Conservation (phyloP, 1,284 basidiomycete genomes). For the Sporisorium scitamineum region DNA sequence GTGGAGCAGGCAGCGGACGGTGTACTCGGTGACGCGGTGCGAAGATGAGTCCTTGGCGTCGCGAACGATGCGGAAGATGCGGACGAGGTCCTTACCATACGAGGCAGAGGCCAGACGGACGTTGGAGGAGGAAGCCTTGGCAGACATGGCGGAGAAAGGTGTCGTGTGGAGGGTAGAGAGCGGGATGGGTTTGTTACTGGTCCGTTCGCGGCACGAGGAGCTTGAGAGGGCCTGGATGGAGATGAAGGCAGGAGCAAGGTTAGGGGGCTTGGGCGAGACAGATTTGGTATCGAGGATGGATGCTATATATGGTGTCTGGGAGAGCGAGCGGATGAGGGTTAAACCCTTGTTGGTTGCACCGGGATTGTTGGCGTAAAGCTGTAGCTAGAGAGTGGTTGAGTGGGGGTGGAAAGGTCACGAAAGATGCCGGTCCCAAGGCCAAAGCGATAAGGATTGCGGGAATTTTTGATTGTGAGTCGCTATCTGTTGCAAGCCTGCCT, state of each 20-base stretch:
- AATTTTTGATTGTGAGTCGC: neutral
- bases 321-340: neutral
- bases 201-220: neutral
- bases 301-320: conserved; percentile 2
- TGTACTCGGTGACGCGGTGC: conserved; percentile 62
- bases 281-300: neutral
- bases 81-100: conserved; percentile 65
- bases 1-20: conserved; percentile 56
- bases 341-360: conserved; percentile 1
- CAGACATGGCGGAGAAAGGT: conserved; percentile 18
- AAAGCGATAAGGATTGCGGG: conserved; percentile 3
- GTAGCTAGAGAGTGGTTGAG: neutral
- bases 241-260: neutral
- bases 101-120: conserved; percentile 51
- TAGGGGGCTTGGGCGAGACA: neutral
- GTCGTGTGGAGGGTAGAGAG: neutral
- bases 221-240: neutral
- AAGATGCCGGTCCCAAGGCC: neutral
- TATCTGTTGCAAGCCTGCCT: conserved; percentile 1
- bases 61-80: conserved; percentile 61
- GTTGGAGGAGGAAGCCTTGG: conserved; percentile 49
- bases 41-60: conserved; percentile 43
- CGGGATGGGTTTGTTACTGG: neutral
- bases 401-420: neutral
- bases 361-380: neutral